These are phyloP conservation scores for Trematosphaeria pertusa DNA, from an alignment of 2,329 filamentous ascomycete genomes.

Conservation along the genomic window DNA sequence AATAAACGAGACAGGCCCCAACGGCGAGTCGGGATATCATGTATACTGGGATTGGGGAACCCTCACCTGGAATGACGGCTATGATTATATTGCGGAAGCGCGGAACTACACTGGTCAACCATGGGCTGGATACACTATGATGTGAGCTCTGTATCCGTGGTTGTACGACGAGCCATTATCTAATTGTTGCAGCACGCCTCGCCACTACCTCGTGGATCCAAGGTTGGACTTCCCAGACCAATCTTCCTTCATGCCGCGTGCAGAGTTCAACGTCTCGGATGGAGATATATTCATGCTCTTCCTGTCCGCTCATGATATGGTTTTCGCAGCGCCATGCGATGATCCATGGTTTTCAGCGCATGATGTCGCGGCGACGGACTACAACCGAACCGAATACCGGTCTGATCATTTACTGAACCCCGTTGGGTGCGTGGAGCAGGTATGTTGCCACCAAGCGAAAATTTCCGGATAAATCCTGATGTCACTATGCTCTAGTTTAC, in stretches of 20 bases:
- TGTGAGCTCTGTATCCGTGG: too few relatives aligned
- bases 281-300: constrained; percentile 10
- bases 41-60: constrained; percentile 9
- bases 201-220: constrained; percentile 6
- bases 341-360: constrained; percentile 17
- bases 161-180: too few relatives aligned
- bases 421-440: constrained; percentile 14
- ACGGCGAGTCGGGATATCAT: background rate
- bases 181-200: background rate
- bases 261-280: constrained; percentile 11
- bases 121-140: constrained; percentile 3
- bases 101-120: too few relatives aligned
- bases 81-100: constrained; percentile 5
- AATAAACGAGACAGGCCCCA: constrained; percentile 4
- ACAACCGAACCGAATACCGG: constrained; percentile 4
- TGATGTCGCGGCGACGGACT: background rate
- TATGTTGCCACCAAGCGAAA: background rate
- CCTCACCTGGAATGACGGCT: constrained; percentile 1
- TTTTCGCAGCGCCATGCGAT: constrained; percentile 9
- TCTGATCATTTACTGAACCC: constrained; percentile 9
- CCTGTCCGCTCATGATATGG: constrained; percentile 5
- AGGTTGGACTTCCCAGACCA: constrained; percentile 6
- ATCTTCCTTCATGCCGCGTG: constrained; percentile 9
- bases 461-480: too few relatives aligned
- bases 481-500: too few relatives aligned